Conservation (phyloP, 2,329 filamentous ascomycete species). For the Talaromyces sp. region DNA sequence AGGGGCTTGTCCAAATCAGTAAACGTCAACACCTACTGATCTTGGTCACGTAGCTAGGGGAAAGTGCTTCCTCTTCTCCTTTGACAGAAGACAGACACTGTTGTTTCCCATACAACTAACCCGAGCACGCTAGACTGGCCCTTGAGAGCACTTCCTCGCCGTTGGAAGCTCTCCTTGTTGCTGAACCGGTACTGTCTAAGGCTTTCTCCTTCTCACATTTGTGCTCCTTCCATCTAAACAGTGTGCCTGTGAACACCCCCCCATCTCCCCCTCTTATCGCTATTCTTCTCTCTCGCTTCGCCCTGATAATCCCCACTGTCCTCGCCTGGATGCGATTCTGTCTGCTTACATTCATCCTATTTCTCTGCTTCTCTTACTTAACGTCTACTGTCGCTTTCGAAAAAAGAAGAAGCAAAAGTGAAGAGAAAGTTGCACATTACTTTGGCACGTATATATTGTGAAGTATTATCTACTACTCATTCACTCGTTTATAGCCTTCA, state of each 20-base stretch:
- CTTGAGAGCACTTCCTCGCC: neutral
- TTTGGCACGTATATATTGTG: neutral
- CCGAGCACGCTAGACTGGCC: neutral
- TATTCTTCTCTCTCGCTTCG: neutral
- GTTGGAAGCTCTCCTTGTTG: neutral
- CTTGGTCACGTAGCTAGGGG: neutral
- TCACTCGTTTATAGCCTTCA: neutral
- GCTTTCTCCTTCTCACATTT: neutral
- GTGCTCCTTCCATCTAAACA: neutral
- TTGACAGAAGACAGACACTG: neutral
- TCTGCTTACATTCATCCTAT: neutral
- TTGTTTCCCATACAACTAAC: neutral
- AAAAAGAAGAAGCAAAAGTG: neutral
- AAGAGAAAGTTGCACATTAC: neutral
- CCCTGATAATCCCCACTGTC: conserved; percentile 8
- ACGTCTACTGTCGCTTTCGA: neutral
- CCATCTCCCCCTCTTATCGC: conserved; percentile 4
- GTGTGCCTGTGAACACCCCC: conserved; percentile 1
- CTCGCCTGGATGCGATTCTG: neutral
- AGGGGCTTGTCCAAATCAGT: conserved; percentile 3
- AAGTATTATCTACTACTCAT: neutral
- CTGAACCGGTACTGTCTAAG: neutral
- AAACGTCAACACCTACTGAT: neutral
- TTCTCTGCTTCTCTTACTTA: neutral
- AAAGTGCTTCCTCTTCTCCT: neutral